These are phyloP conservation scores for Tolypocladium nubicola DNA, from an alignment of 2,329 filamentous ascomycete genomes.

Conservation along the genomic window DNA sequence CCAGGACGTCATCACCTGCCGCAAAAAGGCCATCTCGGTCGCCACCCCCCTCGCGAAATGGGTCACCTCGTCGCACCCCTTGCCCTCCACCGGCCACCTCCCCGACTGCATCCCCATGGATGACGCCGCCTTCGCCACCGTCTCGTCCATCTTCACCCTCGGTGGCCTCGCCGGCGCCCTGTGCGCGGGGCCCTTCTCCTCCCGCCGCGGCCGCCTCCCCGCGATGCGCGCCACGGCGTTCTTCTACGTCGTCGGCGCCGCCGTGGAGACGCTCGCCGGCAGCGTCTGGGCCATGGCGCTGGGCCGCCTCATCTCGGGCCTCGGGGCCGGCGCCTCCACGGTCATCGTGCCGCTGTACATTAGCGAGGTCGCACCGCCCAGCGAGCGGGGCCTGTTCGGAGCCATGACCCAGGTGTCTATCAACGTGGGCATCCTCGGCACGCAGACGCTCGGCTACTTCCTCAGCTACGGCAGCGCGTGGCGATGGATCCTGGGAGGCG, in stretches of 20 bases:
- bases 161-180: conserved; percentile 81
- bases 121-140: conserved; percentile 68
- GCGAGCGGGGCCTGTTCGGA: conserved; percentile 67
- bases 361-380: conserved; percentile 74
- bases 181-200: conserved; percentile 67
- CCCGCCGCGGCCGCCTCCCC: conserved; percentile 61
- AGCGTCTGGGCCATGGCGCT: conserved; percentile 57
- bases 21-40: conserved; percentile 36
- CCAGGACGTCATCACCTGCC: conserved; percentile 86
- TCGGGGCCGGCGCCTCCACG: conserved; percentile 79
- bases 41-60: conserved; percentile 15
- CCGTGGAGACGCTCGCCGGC: conserved; percentile 61
- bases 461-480: conserved; percentile 70
- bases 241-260: conserved; percentile 66
- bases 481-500: conserved; percentile 71
- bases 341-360: conserved; percentile 94
- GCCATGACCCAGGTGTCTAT: conserved; percentile 86
- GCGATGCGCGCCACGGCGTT: conserved; percentile 69
- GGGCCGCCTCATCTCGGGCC: conserved; percentile 69
- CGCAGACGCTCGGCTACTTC: conserved; percentile 81
- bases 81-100: conserved; percentile 25
- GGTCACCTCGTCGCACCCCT: conserved; percentile 13
- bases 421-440: conserved; percentile 78
- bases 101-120: conserved; percentile 84
- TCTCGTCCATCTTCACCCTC: conserved; percentile 84